These are phyloP conservation scores for Murraya paniculata DNA, from an alignment of 345 rosid genomes.

Conservation along the genomic window DNA sequence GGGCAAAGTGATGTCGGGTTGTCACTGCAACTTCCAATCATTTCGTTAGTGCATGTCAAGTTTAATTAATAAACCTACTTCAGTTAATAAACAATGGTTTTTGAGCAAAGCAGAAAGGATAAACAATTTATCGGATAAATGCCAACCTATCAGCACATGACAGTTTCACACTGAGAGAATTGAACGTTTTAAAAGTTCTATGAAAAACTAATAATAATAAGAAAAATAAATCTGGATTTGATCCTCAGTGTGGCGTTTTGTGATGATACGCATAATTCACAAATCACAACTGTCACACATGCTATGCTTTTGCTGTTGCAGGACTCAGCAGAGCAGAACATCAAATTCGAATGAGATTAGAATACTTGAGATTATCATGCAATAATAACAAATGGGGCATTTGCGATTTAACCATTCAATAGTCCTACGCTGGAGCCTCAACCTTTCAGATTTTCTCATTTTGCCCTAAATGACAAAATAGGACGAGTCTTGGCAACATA, in stretches of 20 bases:
- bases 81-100: too few relatives aligned
- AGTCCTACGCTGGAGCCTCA: not conserved
- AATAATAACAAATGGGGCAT: not conserved
- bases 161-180: not conserved
- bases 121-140: not conserved
- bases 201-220: not conserved
- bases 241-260: not conserved
- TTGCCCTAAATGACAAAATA: too few relatives aligned
- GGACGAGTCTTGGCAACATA: not conserved
- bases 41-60: not conserved
- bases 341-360: not conserved
- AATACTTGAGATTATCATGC: not conserved
- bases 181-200: not conserved
- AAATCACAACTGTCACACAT: too few relatives aligned
- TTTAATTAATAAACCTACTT: not conserved
- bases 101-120: too few relatives aligned
- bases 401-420: not conserved
- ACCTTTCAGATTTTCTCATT: not conserved
- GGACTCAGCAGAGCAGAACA: too few relatives aligned
- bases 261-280: too few relatives aligned
- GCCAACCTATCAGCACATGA: not conserved
- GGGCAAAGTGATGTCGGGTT: not conserved
- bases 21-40: not conserved
- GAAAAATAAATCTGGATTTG: not conserved
- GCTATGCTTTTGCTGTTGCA: too few relatives aligned